A percentile compares a stretch with the other conserved stretches of the same genome.
These are phyloP conservation scores for Globisporangium paddicum DNA, from an alignment of 352 stramenopile genomes.

Conservation along the genomic window DNA sequence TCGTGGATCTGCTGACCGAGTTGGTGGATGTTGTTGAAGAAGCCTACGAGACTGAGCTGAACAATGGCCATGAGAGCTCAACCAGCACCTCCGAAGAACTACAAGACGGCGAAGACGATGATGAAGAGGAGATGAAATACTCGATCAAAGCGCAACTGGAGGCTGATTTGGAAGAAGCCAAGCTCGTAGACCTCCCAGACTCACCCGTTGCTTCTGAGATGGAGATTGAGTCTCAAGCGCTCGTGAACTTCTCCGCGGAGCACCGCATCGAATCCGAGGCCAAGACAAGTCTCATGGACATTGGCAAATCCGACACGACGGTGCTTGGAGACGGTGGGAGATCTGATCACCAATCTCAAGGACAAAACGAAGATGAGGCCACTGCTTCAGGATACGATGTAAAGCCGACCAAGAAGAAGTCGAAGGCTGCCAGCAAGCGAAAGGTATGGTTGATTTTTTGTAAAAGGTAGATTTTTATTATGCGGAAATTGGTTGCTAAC, in stretches of 20 bases:
- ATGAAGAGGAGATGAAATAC: conserved; percentile 4
- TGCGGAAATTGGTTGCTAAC: neutral
- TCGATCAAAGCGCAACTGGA: neutral
- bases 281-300: conserved; percentile 21
- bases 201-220: neutral
- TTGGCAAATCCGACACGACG: conserved; percentile 23
- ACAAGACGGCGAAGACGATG: conserved; percentile 5
- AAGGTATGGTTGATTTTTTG: conserved; percentile 14
- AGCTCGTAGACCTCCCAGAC: neutral
- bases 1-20: conserved; percentile 22
- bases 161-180: conserved; percentile 4
- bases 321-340: neutral
- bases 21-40: conserved; percentile 14
- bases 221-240: conserved; percentile 7
- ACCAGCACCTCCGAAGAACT: neutral
- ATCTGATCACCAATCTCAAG: conserved; percentile 2
- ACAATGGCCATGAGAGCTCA: conserved; percentile 14
- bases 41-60: conserved; percentile 1
- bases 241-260: neutral
- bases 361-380: neutral
- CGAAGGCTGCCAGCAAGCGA: conserved; percentile 14
- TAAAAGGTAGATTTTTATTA: too few species aligned
- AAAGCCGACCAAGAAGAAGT: conserved; percentile 9
- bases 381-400: conserved; percentile 8
- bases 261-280: conserved; percentile 16